phyloP scores from a whole-genome alignment of 805 yeast genomes.

The Candida hispaniensis region DNA sequence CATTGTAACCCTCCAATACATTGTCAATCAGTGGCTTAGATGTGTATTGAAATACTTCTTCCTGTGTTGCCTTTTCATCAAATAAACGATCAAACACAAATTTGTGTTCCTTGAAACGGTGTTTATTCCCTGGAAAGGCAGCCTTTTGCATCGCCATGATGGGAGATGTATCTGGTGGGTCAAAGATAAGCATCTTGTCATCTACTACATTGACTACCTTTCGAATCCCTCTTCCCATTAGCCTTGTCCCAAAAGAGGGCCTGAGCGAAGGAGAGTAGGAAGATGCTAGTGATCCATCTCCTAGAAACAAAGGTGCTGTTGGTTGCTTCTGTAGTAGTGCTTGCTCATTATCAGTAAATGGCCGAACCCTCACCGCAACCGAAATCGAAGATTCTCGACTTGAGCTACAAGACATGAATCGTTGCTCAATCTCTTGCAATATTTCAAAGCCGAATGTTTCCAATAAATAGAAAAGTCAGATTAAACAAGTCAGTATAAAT shows the following conservation, averaged over 20 bases:
- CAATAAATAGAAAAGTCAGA: no score
- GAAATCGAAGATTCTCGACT: slow-evolving; percentile 13
- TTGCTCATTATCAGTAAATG: slow-evolving; percentile 57
- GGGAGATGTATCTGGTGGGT: slow-evolving; percentile 69
- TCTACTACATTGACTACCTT: slow-evolving; percentile 71
- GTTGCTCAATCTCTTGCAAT: no score
- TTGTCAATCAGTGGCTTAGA: slow-evolving; percentile 63
- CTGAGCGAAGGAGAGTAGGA: slow-evolving; percentile 17
- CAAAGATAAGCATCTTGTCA: slow-evolving; percentile 76
- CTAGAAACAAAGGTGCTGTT: slow-evolving; percentile 36
- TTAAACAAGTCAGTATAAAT: no score
- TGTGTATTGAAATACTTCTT: slow-evolving; percentile 54
- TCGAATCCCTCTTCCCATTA: slow-evolving; percentile 39
- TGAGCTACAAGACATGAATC: no score
- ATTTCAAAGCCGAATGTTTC: no score
- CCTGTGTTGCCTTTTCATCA: slow-evolving; percentile 54
- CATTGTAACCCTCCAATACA: slow-evolving; percentile 74
- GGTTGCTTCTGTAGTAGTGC: slow-evolving; percentile 36
- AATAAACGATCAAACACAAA: slow-evolving; percentile 76
- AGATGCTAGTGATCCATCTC: slow-evolving; percentile 43
- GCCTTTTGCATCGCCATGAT: slow-evolving; percentile 39
- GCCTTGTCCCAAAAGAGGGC: slow-evolving; percentile 19
- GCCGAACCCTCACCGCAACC: slow-evolving; percentile 53
- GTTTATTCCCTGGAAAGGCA: slow-evolving; percentile 28
- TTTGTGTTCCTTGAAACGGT: slow-evolving; percentile 57